Base-by-base conservation (phyloP, 2,329 filamentous ascomycete genomes). In the Xenosphaeropsis pyriputrescens region DNA sequence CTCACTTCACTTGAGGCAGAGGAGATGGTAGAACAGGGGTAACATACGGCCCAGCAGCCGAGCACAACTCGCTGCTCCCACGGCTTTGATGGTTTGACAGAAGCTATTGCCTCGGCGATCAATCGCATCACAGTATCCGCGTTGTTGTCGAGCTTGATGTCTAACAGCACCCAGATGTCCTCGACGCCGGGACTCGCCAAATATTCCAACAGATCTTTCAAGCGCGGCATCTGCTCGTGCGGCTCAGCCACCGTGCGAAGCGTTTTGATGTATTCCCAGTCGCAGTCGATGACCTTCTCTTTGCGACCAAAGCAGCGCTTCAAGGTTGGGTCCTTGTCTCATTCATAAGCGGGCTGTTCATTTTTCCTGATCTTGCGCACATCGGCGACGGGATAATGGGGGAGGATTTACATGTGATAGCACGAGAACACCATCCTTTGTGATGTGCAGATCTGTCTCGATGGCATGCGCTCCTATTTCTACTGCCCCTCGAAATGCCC, bases 361-460 rank as follows among this genome's bases (percentile, higher is more conserved):
- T 14, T 22, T 26, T 15, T 15, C 22, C 12, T 26, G 22, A 9
- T 26, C 12, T 26, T 26, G 8, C 4, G 8, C 22, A 11, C 22
- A 9, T 6, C 8, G 8, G 8, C 8, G 22, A 26, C 8, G 22
- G 22, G 22, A 11, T n/a, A n/a, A 26, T 26, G 22, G 22, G 18
- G 22, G 22, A 26, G 22, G 12, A 26, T 44, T 42, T 59, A 84
- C 81, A 64, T 93, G 86, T 34, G 80, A 85, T 31, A 96, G 61
- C 8, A 96, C 84, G 1, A 93, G 81, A 0, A 93, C 77, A 6
- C 79, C 78, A 51, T 96, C 89, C 43, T 70, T 75, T 12, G 84
- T 79, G 26, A 95, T 60, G 55, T 93, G 88, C 7, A 95, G 59
- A 51, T 96, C 89, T 14, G 85, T 93, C 62, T 96, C 89, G 18